These are phyloP conservation scores for Alopecurus myosuroides DNA, from an alignment of 176 grass and related monocot genomes.

Conservation along the genomic window DNA sequence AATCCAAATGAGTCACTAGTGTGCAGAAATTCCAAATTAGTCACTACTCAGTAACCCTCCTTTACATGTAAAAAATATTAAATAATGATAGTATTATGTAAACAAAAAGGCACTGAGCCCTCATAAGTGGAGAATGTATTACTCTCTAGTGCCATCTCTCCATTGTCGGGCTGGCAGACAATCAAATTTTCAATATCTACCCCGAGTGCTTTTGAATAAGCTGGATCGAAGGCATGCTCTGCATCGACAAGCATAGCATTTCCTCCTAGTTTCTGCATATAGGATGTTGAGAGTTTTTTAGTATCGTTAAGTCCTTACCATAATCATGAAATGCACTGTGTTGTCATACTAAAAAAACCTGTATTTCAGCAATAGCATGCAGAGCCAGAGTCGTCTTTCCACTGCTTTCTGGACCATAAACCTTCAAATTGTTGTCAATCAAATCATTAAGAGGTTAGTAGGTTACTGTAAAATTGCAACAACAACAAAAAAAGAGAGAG, in stretches of 20 bases:
- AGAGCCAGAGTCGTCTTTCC: conserved; percentile 96
- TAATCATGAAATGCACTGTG: background rate
- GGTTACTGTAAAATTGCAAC: background rate
- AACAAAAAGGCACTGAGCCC: background rate
- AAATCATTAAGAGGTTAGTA: background rate
- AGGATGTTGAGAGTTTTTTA: background rate
- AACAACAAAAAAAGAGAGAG: background rate
- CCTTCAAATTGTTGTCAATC: conserved; percentile 37
- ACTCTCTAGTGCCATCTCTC: conserved; percentile 99
- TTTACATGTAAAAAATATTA: conserved; percentile 14
- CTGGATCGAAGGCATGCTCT: conserved; percentile 96
- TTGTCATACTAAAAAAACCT: conserved; percentile 42
- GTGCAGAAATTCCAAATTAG: background rate
- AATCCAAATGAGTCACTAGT: background rate
- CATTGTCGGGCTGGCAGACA: conserved; percentile 97
- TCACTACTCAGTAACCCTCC: background rate
- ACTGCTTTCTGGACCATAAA: conserved; percentile 94
- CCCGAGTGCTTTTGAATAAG: conserved; percentile 90
- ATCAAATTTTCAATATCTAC: conserved; percentile 99
- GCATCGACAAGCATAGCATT: conserved; percentile 99
- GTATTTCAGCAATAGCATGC: conserved; percentile 96
- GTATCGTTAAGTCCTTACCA: background rate
- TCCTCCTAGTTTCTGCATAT: conserved; percentile 88
- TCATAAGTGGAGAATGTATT: conserved; percentile 28
- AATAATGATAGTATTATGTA: background rate